phyloP scores from a whole-genome alignment of 345 rosid species.

The Cochlearia excelsa region DNA sequence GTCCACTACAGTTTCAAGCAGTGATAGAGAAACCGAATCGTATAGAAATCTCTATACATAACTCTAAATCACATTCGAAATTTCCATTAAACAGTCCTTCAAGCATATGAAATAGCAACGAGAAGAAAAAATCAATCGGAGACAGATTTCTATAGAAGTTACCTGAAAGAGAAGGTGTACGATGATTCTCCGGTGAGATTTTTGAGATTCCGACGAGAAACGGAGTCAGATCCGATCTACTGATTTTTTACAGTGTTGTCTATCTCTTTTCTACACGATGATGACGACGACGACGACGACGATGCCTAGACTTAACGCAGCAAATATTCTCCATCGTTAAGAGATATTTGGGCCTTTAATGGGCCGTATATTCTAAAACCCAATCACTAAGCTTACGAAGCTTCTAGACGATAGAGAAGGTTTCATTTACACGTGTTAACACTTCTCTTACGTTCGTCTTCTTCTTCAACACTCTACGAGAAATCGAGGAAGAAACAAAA shows the following conservation, averaged over 20 bases:
- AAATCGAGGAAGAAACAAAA: background rate
- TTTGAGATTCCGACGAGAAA: slow-evolving; percentile 29
- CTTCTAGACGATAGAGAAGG: background rate
- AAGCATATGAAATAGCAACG: too few relatives aligned
- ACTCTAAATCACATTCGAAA: slow-evolving; percentile 16
- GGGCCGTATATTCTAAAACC: slow-evolving; percentile 10
- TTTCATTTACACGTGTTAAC: slow-evolving; percentile 16
- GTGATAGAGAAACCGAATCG: background rate
- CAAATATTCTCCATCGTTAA: slow-evolving; percentile 4
- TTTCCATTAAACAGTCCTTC: background rate
- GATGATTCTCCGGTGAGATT: slow-evolving; percentile 24
- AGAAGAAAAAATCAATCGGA: background rate
- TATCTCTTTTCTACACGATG: too few relatives aligned
- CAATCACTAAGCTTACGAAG: too few relatives aligned
- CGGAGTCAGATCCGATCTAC: slow-evolving; percentile 28
- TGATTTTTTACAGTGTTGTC: background rate
- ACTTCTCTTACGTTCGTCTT: slow-evolving; percentile 7
- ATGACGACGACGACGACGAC: background rate
- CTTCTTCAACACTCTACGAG: background rate
- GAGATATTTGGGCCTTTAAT: slow-evolving; percentile 8
- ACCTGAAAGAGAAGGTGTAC: slow-evolving; percentile 15
- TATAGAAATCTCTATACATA: background rate
- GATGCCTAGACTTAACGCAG: slow-evolving; percentile 37
- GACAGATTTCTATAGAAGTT: background rate
- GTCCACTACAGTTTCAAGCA: background rate